Percentiles rank a stretch among this genome's conserved stretches.
Evolutionary conservation across 225 moss, liverwort and hornwort species (phyloP).

Genomic region (Pleurozium schreberi): DNA sequence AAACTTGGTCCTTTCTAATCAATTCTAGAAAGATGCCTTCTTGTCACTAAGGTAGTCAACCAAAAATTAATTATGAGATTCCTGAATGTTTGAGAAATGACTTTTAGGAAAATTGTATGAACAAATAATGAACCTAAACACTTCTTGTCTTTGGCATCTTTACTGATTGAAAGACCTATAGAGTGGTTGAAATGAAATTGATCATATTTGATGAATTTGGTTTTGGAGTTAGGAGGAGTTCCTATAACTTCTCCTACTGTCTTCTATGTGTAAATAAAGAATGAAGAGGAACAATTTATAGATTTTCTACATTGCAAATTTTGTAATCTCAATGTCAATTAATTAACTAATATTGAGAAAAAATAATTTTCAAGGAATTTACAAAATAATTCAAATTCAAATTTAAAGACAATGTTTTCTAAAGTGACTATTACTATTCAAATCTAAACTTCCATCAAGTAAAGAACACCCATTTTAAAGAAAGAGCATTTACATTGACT

Average conservation of each 20-base stretch:
- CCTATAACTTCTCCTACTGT: rapidly evolving
- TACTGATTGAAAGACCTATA: neutral
- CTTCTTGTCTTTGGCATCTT: neutral
- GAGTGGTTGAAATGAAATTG: neutral
- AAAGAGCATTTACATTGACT: neutral
- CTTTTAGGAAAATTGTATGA: neutral
- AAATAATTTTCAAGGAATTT: neutral
- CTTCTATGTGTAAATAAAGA: neutral
- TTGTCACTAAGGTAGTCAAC: rapidly evolving
- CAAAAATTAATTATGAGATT: neutral
- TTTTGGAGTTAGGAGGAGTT: neutral
- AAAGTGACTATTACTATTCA: rapidly evolving
- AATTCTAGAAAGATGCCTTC: rapidly evolving
- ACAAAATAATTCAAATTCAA: neutral
- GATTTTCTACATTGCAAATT: neutral
- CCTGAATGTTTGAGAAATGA: neutral
- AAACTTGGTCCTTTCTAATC: neutral
- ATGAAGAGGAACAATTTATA: neutral
- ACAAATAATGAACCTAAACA: neutral
- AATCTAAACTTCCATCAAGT: neutral
- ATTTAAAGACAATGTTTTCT: neutral
- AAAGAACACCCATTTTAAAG: rapidly evolving
- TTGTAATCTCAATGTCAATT: neutral
- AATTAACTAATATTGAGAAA: neutral
- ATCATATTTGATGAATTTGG: neutral